phyloP scores from a whole-genome alignment of 768 basidiomycete species.

The Suillus fuscotomentosus region DNA sequence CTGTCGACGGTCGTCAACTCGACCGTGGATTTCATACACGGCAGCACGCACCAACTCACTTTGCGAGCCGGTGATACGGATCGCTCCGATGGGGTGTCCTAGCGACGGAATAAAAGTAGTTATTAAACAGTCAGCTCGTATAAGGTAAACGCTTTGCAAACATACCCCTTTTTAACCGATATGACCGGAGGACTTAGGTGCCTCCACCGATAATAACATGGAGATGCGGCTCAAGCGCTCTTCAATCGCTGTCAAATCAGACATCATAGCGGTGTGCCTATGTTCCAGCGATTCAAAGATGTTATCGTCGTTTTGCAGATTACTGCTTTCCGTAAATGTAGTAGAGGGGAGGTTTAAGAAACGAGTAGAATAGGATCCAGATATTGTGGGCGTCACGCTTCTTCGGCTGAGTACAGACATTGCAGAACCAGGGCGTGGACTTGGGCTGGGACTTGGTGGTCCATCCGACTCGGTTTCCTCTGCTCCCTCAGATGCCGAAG shows the following conservation, averaged over 20 bases:
- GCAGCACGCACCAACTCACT: neutral
- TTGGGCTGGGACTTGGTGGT: conserved; percentile 73
- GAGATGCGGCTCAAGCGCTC: conserved; percentile 2
- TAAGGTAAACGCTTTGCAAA: neutral
- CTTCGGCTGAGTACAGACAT: conserved; percentile 67
- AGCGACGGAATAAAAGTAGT: conserved; percentile 6
- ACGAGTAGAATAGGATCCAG: conserved; percentile 34
- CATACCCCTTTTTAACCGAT: neutral
- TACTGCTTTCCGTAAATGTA: conserved; percentile 11
- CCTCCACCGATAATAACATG: neutral
- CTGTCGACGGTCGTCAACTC: neutral
- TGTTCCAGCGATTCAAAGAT: conserved; percentile 39
- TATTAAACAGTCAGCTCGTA: neutral
- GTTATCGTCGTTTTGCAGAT: conserved; percentile 14
- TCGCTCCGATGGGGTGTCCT: neutral
- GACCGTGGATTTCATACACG: neutral
- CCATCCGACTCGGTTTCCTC: conserved; percentile 59
- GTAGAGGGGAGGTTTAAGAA: conserved; percentile 25
- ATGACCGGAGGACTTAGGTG: neutral
- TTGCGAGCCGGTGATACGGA: neutral
- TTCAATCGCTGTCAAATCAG: conserved; percentile 33
- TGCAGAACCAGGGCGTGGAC: conserved; percentile 72
- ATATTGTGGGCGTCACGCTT: conserved; percentile 59
- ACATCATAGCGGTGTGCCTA: conserved; percentile 43
- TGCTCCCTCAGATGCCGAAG: conserved; percentile 24